Conservation (phyloP, 768 basidiomycete genomes). For the Antrodiella citrinella region DNA sequence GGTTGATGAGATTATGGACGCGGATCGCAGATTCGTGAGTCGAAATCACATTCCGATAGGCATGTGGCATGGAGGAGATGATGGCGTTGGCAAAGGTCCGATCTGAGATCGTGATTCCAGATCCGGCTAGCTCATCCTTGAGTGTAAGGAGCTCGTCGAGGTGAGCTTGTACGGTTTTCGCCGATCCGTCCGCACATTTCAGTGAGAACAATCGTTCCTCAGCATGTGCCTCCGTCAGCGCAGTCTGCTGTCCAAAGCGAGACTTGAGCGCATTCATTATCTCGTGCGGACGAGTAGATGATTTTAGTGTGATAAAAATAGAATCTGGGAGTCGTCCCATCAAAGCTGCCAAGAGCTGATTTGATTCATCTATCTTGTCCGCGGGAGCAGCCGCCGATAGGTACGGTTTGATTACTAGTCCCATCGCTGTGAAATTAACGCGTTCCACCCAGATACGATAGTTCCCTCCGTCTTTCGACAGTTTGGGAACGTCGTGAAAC, state of each 20-base stretch:
- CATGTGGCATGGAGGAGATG: neutral
- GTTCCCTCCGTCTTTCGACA: neutral
- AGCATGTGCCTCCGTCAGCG: neutral
- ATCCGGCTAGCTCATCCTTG: neutral
- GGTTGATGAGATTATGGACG: neutral
- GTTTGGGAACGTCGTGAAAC: neutral
- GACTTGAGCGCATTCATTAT: slow-evolving; percentile 1
- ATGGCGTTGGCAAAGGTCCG: neutral
- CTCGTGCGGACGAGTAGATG: neutral
- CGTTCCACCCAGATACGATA: slow-evolving; percentile 1
- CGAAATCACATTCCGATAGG: neutral
- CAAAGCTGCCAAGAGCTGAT: neutral
- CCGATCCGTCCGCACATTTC: neutral
- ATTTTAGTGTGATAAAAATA: neutral
- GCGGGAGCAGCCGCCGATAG: neutral
- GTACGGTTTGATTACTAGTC: neutral
- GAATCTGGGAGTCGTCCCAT: neutral
- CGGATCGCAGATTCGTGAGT: neutral
- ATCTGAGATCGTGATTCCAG: neutral
- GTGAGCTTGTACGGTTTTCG: neutral
- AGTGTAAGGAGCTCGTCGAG: neutral
- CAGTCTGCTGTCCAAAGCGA: slow-evolving; percentile 1
- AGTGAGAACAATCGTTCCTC: neutral
- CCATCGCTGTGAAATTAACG: neutral
- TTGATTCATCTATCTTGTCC: neutral